Percentiles rank a stretch among this genome's conserved stretches.
Conservation (phyloP, 331 rosid genomes). For the Erythrophleum ivorense region DNA sequence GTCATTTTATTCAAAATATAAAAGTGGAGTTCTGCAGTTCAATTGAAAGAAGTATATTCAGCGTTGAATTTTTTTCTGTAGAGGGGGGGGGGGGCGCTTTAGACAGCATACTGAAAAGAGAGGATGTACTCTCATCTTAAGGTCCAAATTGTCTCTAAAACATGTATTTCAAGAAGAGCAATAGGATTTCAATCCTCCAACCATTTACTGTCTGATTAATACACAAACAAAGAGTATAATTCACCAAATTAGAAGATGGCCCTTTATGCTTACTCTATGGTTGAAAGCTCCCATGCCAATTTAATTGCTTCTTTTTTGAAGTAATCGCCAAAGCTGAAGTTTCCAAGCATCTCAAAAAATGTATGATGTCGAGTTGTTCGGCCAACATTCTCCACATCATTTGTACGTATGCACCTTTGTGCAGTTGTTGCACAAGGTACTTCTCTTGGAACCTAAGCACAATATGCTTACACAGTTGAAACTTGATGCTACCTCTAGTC, state of each 20-base stretch:
- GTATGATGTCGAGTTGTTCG: slow-evolving; percentile 86
- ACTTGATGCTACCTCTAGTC: not conserved
- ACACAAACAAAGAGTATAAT: slow-evolving; percentile 1
- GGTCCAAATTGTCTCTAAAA: not conserved
- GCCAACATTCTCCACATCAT: slow-evolving; percentile 88
- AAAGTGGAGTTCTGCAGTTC: not conserved
- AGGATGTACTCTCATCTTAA: not conserved
- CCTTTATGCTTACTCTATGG: slow-evolving; percentile 64
- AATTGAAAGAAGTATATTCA: not conserved
- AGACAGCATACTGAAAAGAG: not conserved
- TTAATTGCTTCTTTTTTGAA: slow-evolving; percentile 89
- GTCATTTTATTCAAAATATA: not conserved
- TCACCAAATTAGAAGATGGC: not conserved
- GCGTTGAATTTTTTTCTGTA: not conserved
- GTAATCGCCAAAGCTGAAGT: slow-evolving; percentile 96
- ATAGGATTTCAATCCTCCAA: not conserved
- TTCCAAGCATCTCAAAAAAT: slow-evolving; percentile 97
- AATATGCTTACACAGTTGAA: slow-evolving; percentile 22
- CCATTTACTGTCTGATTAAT: not conserved
- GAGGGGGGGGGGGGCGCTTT: too few relatives aligned
- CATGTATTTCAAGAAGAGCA: slow-evolving; percentile 8
- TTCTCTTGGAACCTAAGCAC: slow-evolving; percentile 64
- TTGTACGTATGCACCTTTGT: slow-evolving; percentile 86
- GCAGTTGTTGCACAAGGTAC: slow-evolving; percentile 84
- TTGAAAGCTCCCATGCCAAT: slow-evolving; percentile 96